Conservation (phyloP, 805 yeast species). For the Candida sonorensis region DNA sequence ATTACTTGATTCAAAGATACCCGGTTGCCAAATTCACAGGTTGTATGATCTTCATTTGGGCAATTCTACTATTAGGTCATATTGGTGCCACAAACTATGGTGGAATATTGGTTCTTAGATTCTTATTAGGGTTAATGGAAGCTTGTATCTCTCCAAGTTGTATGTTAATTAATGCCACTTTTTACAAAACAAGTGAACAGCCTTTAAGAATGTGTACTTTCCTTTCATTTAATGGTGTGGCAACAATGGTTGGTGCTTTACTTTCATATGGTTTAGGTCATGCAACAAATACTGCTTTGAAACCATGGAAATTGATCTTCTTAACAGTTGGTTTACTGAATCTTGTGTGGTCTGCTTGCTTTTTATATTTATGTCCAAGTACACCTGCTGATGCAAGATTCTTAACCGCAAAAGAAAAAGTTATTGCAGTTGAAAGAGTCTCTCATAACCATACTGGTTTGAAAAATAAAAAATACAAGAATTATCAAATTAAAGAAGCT, state of each 20-base stretch:
- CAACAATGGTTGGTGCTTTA: conserved; percentile 9
- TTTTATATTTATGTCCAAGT: conserved; percentile 29
- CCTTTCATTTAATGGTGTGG: conserved; percentile 17
- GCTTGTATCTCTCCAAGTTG: conserved; percentile 24
- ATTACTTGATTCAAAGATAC: conserved; percentile 25
- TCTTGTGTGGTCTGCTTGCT: conserved; percentile 25
- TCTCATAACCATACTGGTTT: conserved; percentile 38
- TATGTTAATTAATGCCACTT: conserved; percentile 26
- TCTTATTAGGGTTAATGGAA: conserved; percentile 40
- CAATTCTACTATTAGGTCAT: conserved; percentile 40
- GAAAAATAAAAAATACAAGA: conserved; percentile 32
- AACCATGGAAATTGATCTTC: conserved; percentile 38
- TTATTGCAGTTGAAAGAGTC: conserved; percentile 20
- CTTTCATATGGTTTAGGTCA: conserved; percentile 8
- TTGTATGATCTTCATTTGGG: conserved; percentile 37
- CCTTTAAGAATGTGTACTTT: conserved; percentile 19
- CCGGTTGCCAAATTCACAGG: conserved; percentile 32
- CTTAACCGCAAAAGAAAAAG: conserved; percentile 32
- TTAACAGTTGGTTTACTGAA: conserved; percentile 36
- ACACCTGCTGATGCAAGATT: conserved; percentile 41
- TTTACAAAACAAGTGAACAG: conserved; percentile 24
- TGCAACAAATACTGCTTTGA: conserved; percentile 2
- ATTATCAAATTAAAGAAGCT: conserved; percentile 37
- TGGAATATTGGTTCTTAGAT: conserved; percentile 39
- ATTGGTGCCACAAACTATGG: conserved; percentile 37